These are phyloP conservation scores for Colletotrichum neosansevieriae DNA, from an alignment of 2,329 filamentous ascomycete genomes.

Conservation along the genomic window DNA sequence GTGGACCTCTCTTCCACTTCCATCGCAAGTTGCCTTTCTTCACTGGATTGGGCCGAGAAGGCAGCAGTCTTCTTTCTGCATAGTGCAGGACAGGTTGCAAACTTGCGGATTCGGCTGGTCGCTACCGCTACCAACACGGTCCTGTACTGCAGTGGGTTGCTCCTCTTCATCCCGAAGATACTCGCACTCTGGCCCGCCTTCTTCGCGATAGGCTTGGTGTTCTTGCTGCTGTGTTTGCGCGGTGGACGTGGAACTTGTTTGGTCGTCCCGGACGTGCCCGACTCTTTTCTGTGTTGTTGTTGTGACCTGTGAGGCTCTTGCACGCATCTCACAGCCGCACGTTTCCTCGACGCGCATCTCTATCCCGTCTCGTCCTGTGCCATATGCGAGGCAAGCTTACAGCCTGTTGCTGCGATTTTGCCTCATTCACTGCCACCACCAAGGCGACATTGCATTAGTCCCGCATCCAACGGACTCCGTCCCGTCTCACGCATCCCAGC, in stretches of 20 bases:
- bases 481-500: slow-evolving; percentile 20
- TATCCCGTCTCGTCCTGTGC: slow-evolving; percentile 16
- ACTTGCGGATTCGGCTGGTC: neutral
- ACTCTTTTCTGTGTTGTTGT: slow-evolving; percentile 2
- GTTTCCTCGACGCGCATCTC: neutral
- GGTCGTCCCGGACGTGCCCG: slow-evolving; percentile 1
- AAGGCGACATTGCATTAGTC: slow-evolving; percentile 18
- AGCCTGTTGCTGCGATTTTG: slow-evolving; percentile 1
- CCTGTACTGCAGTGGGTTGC: neutral
- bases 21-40: neutral
- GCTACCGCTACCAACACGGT: neutral
- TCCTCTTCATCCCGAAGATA: neutral
- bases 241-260: slow-evolving; percentile 7
- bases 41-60: neutral
- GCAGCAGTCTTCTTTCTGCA: neutral
- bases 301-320: slow-evolving; percentile 25
- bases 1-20: too few relatives aligned
- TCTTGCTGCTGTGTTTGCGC: slow-evolving; percentile 13
- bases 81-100: neutral
- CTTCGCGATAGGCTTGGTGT: neutral
- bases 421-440: slow-evolving; percentile 27
- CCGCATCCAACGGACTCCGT: slow-evolving; percentile 14
- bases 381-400: slow-evolving; percentile 14
- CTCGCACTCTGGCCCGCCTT: neutral
- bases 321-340: slow-evolving; percentile 17